Conservation (phyloP, 768 basidiomycete genomes). For the Tricholoma saponaceum region DNA sequence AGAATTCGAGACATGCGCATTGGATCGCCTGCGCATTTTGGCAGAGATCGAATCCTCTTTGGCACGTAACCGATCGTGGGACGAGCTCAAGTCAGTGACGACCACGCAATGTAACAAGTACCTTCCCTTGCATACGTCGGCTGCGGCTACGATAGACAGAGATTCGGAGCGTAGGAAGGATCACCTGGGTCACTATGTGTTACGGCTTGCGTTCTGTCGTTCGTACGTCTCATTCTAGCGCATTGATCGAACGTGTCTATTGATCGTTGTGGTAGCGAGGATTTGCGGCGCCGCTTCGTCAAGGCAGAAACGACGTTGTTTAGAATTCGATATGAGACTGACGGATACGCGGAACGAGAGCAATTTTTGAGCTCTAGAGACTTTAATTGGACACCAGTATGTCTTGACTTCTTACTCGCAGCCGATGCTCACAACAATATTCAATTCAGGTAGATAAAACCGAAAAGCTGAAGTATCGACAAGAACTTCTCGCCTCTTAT, state of each 20-base stretch:
- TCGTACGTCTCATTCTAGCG: slow-evolving; percentile 58
- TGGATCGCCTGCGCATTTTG: slow-evolving; percentile 82
- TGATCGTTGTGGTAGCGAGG: slow-evolving; percentile 55
- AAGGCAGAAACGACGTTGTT: slow-evolving; percentile 88
- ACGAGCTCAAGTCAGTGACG: slow-evolving; percentile 69
- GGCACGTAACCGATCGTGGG: slow-evolving; percentile 77
- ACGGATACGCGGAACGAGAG: slow-evolving; percentile 51
- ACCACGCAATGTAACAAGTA: slow-evolving; percentile 66
- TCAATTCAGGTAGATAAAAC: slow-evolving; percentile 40
- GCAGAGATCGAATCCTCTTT: slow-evolving; percentile 90
- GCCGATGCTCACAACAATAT: neutral
- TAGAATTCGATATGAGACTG: slow-evolving; percentile 70
- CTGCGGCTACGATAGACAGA: slow-evolving; percentile 40
- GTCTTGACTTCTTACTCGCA: slow-evolving; percentile 10
- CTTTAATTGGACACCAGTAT: slow-evolving; percentile 63
- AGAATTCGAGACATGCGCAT: slow-evolving; percentile 89
- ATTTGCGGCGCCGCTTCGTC: slow-evolving; percentile 82
- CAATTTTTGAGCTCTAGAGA: slow-evolving; percentile 62
- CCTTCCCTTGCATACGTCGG: slow-evolving; percentile 61
- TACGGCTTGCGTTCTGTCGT: slow-evolving; percentile 92
- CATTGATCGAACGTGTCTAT: neutral
- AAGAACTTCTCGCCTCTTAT: slow-evolving; percentile 49
- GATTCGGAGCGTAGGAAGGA: slow-evolving; percentile 75
- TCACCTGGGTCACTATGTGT: slow-evolving; percentile 89
- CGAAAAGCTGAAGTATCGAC: slow-evolving; percentile 49